phyloP scores from a whole-genome alignment of 192 early-diverging fungal species.

The Allomyces macrogynus region DNA sequence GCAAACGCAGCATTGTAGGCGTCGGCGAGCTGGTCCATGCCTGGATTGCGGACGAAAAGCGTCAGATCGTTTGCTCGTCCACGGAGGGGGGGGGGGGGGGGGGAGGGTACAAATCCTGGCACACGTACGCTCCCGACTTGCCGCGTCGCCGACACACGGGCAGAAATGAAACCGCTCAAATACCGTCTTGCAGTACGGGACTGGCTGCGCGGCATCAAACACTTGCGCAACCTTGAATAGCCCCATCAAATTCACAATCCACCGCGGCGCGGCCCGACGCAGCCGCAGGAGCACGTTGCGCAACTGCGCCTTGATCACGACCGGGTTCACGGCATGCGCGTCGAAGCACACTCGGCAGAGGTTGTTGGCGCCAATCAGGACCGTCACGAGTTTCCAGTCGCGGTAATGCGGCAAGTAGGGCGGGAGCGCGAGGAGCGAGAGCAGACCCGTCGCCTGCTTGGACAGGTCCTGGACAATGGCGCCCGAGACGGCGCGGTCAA shows the following conservation, averaged over 20 bases:
- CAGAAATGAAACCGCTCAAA: background rate
- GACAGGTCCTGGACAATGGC: slow-evolving; percentile 21
- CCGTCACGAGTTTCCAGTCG: slow-evolving; percentile 28
- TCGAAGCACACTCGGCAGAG: slow-evolving; percentile 18
- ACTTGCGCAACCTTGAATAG: background rate
- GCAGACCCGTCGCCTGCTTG: slow-evolving; percentile 14
- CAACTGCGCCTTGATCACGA: background rate
- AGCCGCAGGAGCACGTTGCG: background rate
- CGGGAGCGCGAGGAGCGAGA: slow-evolving; percentile 7
- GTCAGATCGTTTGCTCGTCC: too few relatives aligned
- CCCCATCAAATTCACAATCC: background rate
- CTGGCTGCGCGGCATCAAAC: background rate
- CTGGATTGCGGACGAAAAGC: background rate
- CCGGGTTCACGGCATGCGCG: background rate
- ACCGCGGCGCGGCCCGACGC: background rate
- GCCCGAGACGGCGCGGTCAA: slow-evolving; percentile 30
- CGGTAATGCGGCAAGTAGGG: slow-evolving; percentile 15
- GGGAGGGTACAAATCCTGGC: too few relatives aligned
- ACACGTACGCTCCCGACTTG: background rate
- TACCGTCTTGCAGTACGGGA: background rate
- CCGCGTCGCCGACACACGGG: background rate
- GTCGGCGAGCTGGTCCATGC: background rate
- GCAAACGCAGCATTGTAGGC: background rate
- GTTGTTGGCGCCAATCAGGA: slow-evolving; percentile 36
- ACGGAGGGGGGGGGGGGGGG: too few relatives aligned